Percentiles rank a stretch among this genome's conserved stretches.
These are phyloP conservation scores for Pyrus communis DNA, from an alignment of 306 rosid genomes.

Conservation along the genomic window DNA sequence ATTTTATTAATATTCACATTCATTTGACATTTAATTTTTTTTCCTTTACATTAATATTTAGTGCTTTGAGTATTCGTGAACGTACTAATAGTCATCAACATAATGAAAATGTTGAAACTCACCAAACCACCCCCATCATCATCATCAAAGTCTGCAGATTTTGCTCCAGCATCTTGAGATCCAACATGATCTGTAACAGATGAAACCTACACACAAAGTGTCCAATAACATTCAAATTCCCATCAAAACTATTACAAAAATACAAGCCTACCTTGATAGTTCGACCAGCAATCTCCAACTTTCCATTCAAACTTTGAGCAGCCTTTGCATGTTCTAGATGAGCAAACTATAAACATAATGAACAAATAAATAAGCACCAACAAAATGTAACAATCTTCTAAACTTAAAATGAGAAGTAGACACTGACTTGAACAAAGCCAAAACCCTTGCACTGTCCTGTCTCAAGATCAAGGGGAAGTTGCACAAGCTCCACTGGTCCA, in stretches of 20 bases:
- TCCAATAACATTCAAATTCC: neutral
- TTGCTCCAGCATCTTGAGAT: slow-evolving; percentile 70
- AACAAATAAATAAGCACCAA: slow-evolving; percentile 1
- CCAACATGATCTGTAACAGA: slow-evolving; percentile 92
- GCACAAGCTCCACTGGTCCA: slow-evolving; percentile 94
- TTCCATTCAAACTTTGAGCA: slow-evolving; percentile 96
- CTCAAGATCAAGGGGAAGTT: slow-evolving; percentile 89
- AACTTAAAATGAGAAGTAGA: slow-evolving; percentile 1
- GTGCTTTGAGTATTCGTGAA: neutral
- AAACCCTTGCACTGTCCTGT: slow-evolving; percentile 99
- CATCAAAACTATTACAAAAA: neutral
- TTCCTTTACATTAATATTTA: neutral
- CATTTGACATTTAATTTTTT: neutral
- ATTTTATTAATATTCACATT: neutral
- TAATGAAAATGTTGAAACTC: slow-evolving; percentile 18
- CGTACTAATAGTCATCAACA: neutral
- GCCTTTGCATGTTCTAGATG: slow-evolving; percentile 95
- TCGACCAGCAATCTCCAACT: slow-evolving; percentile 92
- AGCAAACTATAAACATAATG: slow-evolving; percentile 59
- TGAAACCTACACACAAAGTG: slow-evolving; percentile 54
- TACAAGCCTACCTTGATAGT: slow-evolving; percentile 60
- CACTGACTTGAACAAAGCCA: slow-evolving; percentile 92
- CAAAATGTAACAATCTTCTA: slow-evolving; percentile 5
- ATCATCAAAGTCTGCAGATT: slow-evolving; percentile 91
- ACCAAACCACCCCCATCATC: slow-evolving; percentile 99